Conservation (phyloP, 2,329 filamentous ascomycete genomes). For the Penicillium olsonii region DNA sequence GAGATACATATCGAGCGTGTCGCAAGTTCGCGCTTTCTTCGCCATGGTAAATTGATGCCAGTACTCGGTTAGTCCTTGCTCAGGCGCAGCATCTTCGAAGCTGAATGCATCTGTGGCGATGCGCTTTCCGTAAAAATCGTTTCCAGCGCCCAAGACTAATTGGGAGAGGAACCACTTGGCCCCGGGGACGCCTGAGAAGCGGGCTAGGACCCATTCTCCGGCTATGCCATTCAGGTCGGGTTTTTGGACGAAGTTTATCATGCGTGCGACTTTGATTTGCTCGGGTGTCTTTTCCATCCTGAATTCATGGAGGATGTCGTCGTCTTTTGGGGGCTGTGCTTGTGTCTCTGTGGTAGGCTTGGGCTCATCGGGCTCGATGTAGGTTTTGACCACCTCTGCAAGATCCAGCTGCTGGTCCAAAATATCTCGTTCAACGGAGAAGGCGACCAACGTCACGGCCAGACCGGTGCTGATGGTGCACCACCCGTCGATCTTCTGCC, state of each 20-base stretch:
- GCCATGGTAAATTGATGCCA: conserved; percentile 15
- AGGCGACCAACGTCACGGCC: conserved; percentile 9
- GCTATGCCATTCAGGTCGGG: conserved; percentile 14
- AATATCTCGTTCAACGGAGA: conserved; percentile 8
- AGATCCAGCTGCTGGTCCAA: conserved; percentile 11
- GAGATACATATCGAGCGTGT: conserved; percentile 10
- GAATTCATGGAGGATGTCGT: neutral
- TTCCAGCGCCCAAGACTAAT: conserved; percentile 11
- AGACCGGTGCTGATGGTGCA: conserved; percentile 18
- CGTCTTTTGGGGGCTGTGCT: neutral
- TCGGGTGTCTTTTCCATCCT: neutral
- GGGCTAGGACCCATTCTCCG: conserved; percentile 19
- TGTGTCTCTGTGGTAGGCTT: neutral
- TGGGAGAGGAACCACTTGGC: conserved; percentile 20
- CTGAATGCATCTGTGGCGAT: conserved; percentile 17
- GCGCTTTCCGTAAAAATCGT: conserved; percentile 14
- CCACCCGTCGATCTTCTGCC: conserved; percentile 19
- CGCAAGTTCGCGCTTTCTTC: conserved; percentile 15
- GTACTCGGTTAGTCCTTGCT: conserved; percentile 16
- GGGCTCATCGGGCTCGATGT: neutral
- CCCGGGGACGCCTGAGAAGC: conserved; percentile 14
- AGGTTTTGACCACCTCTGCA: conserved; percentile 7
- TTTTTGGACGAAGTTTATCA: conserved; percentile 19
- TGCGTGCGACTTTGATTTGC: conserved; percentile 13
- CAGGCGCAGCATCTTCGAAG: conserved; percentile 17